Base-by-base conservation (phyloP, 164 flowering plant species). In the Vitis vinifera region DNA sequence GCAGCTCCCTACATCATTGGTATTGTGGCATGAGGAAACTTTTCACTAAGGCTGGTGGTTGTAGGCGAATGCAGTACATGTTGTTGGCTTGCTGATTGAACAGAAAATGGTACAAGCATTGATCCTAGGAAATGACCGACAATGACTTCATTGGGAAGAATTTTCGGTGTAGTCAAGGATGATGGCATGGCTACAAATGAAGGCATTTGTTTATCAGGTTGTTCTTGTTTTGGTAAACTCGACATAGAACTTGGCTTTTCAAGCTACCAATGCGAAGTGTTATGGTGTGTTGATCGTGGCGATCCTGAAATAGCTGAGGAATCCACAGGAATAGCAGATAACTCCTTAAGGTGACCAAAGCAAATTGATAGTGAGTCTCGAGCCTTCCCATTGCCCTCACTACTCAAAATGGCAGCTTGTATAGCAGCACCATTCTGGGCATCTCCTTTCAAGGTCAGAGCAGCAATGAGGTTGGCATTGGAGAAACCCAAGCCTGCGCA, bases 261-360 rank as follows among this genome's bases (percentile, higher is more conserved):
- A 59, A 78, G 72, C 73, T 86, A 91, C 97, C 97, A 87, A n/a
- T 84, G 91, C 13, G 78, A 59, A 51, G 74, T 66, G 75, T 65
- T 75, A 11, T 72, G 83, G 58, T 66, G 77, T 27, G 79, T 17
- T 53, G 75, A 15, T 48, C 78, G 83, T 27, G 79, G 29, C 58
- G 81, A 55, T 53, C 87, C 90, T 89, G 81, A 51, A 59, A 68
- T 67, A 30, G 74, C 63, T 16, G 72, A 59, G 13, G 86, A 66
- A 66, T 86, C 89, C 51, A 68, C 75, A 30, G 86, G 58, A 59
- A 77, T 67, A 66, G 78, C 67, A 51, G 87, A 71, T 9, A 74
- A 59, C 4, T 88, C 93, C 65, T 82, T 80, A 55, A 78, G 80
- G 19, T 19, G 19, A 19, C 19, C 19, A 19, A 19, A 19, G 19